A percentile compares a stretch with the other conserved stretches of the same genome.
Evolutionary conservation across 2,329 filamentous ascomycete species (phyloP).

Genomic region (Macroventuria anomochaeta): DNA sequence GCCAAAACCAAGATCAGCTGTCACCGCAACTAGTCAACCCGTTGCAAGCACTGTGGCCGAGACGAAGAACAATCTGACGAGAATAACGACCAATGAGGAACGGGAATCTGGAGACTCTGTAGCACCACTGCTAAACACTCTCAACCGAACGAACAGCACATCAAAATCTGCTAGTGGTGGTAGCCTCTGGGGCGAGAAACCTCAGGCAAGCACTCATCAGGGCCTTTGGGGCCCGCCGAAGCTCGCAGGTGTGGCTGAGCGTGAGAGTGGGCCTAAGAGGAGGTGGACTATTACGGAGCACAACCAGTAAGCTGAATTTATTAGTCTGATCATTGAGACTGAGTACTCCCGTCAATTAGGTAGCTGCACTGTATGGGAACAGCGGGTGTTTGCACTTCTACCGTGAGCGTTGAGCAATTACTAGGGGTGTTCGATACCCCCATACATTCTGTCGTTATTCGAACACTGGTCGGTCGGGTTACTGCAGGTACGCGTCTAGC

Average conservation of each 20-base stretch:
- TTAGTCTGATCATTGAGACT: background rate
- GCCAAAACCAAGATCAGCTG: slow-evolving; percentile 16
- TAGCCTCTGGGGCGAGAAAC: slow-evolving; percentile 39
- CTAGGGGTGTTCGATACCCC: background rate
- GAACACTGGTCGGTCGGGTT: background rate
- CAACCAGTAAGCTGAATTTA: slow-evolving; percentile 25
- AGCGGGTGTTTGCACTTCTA: background rate
- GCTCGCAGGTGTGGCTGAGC: slow-evolving; percentile 45
- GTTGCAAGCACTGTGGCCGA: slow-evolving; percentile 15
- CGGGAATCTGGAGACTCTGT: slow-evolving; percentile 40
- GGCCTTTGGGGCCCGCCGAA: slow-evolving; percentile 55
- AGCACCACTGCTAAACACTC: slow-evolving; percentile 33
- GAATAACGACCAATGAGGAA: slow-evolving; percentile 36
- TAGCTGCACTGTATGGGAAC: background rate
- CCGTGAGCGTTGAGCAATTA: slow-evolving; percentile 12
- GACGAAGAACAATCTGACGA: slow-evolving; percentile 13
- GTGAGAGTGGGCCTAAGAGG: slow-evolving; percentile 50
- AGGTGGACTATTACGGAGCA: slow-evolving; percentile 53
- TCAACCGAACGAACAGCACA: slow-evolving; percentile 26
- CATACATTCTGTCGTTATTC: background rate
- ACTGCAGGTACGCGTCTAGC: slow-evolving; percentile 18
- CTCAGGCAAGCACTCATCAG: slow-evolving; percentile 29
- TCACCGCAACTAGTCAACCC: slow-evolving; percentile 8
- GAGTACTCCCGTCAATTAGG: background rate
- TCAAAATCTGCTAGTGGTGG: slow-evolving; percentile 9